These are phyloP conservation scores for Saccharum hybrid DNA, from an alignment of 202 grass and related monocot species.

Conservation along the genomic window DNA sequence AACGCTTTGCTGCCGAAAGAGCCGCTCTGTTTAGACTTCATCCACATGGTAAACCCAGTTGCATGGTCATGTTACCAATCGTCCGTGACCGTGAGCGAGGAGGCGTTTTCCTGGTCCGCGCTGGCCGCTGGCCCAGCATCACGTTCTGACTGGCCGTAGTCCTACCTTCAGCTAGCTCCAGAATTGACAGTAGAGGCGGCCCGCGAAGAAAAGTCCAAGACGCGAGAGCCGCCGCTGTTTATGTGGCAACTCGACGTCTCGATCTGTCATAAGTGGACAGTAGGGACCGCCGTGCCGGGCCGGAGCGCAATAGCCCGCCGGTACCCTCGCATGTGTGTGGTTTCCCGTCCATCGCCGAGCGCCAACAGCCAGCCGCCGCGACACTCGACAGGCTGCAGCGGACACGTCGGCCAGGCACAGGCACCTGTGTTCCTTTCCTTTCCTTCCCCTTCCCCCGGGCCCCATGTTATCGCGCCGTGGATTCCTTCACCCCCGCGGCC, in stretches of 20 bases:
- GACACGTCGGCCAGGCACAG: no score
- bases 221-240: neutral
- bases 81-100: no score
- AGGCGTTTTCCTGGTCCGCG: no score
- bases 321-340: no score
- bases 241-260: constrained; percentile 23
- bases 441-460: neutral
- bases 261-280: neutral
- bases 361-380: neutral
- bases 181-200: no score
- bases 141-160: no score
- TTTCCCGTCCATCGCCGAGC: neutral
- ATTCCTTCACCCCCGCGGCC: constrained; percentile 22
- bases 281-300: neutral
- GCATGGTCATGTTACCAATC: no score
- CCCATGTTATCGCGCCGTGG: constrained; percentile 36
- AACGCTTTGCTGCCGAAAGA: neutral
- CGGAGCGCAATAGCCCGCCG: neutral
- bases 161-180: no score
- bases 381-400: neutral
- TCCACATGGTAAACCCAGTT: neutral
- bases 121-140: no score
- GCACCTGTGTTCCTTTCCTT: no score
- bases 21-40: neutral
- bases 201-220: neutral